A percentile compares a stretch with the other conserved stretches of the same genome.
Conservation (phyloP, 2,329 filamentous ascomycete genomes). For the Cladosporium sp. region DNA sequence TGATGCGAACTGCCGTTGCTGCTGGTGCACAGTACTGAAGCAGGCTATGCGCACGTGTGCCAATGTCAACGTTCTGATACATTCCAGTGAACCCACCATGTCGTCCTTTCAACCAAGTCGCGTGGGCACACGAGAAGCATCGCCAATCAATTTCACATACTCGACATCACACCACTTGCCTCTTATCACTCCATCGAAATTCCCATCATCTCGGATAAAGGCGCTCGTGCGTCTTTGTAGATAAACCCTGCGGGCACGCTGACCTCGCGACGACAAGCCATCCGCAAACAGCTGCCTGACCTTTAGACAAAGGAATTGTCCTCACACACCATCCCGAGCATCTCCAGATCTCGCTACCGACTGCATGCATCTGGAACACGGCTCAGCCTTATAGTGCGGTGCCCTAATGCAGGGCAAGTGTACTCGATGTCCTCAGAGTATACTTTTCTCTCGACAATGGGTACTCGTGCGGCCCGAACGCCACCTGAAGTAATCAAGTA, state of each 20-base stretch:
- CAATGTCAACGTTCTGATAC: not conserved
- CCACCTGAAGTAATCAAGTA: not conserved
- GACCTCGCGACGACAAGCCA: not conserved
- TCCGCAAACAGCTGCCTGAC: not conserved
- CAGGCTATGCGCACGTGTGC: no score
- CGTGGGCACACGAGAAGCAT: not conserved
- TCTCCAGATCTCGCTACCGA: constrained; percentile 25
- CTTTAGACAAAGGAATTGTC: not conserved
- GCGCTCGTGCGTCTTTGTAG: not conserved
- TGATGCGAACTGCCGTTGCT: no score
- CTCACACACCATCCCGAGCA: constrained; percentile 9
- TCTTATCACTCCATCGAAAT: not conserved
- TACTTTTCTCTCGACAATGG: constrained; percentile 1
- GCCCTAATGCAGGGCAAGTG: constrained; percentile 5
- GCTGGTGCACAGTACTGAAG: no score
- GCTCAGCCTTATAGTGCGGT: constrained; percentile 4
- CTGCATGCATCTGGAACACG: constrained; percentile 18
- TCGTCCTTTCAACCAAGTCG: not conserved
- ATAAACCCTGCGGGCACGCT: not conserved
- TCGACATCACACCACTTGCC: not conserved
- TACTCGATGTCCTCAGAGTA: constrained; percentile 7
- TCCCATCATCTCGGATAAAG: not conserved
- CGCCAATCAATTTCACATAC: not conserved
- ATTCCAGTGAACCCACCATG: not conserved
- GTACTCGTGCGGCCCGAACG: not conserved